Base-by-base conservation (phyloP, 768 basidiomycete species). In the Paxillus ammoniavirescens region DNA sequence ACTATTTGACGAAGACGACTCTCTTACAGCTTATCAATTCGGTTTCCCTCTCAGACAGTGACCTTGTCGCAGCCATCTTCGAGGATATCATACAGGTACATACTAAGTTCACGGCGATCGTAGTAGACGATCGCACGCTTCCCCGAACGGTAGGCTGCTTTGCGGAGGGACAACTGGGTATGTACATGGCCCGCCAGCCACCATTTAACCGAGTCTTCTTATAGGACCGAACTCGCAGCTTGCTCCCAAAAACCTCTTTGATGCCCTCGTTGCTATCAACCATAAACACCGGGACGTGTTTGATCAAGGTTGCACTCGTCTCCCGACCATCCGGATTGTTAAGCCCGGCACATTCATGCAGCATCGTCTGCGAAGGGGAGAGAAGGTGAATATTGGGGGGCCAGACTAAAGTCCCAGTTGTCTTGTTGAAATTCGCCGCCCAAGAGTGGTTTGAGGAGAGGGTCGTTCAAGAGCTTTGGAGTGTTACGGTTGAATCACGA, bases 401-500 rank as follows among this genome's bases (percentile, higher is more conserved):
- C 5, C 62, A 61, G 52, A 30, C 59, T 26, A 64, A 61, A 43
- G 54, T 57, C 3, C 58, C 58, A 2, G 52, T 52, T 12, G 56
- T 64, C 23, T 13, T 63, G 37, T 35, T 14, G 1, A 31, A 51
- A n/a, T n/a, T n/a, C 4, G 46, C 46, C 15, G 37, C 47, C 15
- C 44, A 31, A 5, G 55, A 57, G 8, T 58, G 59, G 59, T 37
- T n/a, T n/a, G n/a, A n/a, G n/a, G n/a, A n/a, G n/a, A n/a, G n/a
- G n/a, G n/a, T n/a, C n/a, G n/a, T n/a, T 5, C 30, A n/a, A 8
- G 61, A 55, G 33, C 23, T 62, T 8, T 57, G 45, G 55, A 33
- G n/a, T n/a, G n/a, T n/a, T n/a, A n/a, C n/a, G n/a, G 31, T 2
- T 2, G 10, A 8, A 33, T 33, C 2, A 33, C 31, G 31, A 33